phyloP scores from a whole-genome alignment of 345 rosid species.

The Ricinus communis region DNA sequence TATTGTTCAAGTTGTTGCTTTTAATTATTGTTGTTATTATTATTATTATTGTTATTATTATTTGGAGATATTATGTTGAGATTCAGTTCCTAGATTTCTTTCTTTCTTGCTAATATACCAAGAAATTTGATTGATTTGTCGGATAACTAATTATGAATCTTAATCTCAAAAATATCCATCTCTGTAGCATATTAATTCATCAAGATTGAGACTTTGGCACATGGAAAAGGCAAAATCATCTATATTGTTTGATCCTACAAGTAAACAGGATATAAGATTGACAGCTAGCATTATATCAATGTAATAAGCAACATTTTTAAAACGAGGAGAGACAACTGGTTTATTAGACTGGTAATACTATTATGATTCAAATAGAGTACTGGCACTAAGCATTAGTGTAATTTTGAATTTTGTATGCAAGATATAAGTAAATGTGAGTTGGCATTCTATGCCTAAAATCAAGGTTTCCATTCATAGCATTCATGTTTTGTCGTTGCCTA shows the following conservation, averaged over 20 bases:
- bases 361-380: neutral
- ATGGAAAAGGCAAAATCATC: neutral
- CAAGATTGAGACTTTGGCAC: neutral
- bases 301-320: too few relatives aligned
- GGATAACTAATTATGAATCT: too few relatives aligned
- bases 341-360: neutral
- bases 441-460: neutral
- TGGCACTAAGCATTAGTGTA: neutral
- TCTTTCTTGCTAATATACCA: neutral
- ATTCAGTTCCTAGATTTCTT: neutral
- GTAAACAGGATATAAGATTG: too few relatives aligned
- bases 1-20: neutral
- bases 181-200: too few relatives aligned
- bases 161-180: too few relatives aligned
- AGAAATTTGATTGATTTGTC: neutral
- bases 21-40: too few relatives aligned
- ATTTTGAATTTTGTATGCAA: neutral
- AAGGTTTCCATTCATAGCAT: neutral
- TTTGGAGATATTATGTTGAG: too few relatives aligned
- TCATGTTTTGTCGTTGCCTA: neutral
- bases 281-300: too few relatives aligned
- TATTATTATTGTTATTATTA: too few relatives aligned
- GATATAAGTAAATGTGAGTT: neutral
- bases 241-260: too few relatives aligned
- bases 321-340: neutral